Percentiles rank a stretch among this genome's conserved stretches.
Conservation (phyloP, 805 yeast species). For the Sugiyamaella lignohabitans region DNA sequence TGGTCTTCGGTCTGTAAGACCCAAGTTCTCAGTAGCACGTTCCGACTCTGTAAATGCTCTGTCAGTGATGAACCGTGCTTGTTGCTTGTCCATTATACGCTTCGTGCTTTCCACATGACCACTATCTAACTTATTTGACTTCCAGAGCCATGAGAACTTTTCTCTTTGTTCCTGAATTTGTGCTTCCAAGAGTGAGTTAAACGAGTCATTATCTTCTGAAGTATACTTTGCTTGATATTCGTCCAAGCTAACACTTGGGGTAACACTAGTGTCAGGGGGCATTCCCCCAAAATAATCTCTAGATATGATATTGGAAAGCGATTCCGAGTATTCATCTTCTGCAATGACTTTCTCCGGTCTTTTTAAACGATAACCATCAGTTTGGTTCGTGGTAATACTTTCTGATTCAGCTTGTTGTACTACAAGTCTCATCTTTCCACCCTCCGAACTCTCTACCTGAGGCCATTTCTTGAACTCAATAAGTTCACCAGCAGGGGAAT, state of each 20-base stretch:
- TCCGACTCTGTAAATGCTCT: too few relatives aligned
- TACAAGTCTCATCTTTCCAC: too few relatives aligned
- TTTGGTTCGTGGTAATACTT: too few relatives aligned
- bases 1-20: neutral
- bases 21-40: neutral
- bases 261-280: neutral
- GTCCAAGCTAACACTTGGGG: constrained; percentile 9
- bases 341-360: constrained; percentile 18
- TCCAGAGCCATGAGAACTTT: constrained; percentile 23
- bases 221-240: constrained; percentile 25
- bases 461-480: too few relatives aligned
- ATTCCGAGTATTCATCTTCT: constrained; percentile 25
- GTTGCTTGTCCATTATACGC: neutral
- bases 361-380: too few relatives aligned
- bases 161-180: constrained; percentile 18
- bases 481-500: too few relatives aligned
- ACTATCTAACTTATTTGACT: neutral
- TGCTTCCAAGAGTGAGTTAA: constrained; percentile 21
- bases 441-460: too few relatives aligned
- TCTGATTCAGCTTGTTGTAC: too few relatives aligned
- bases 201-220: constrained; percentile 29
- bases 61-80: neutral
- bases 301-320: constrained; percentile 21
- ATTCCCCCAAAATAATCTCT: constrained; percentile 15
- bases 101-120: constrained; percentile 3